Evolutionary conservation across 495 filamentous ascomycete genomes (phyloP), one percentile per base, ranked within the genome.

Genomic region (Aspergillus bertholletiae): DNA sequence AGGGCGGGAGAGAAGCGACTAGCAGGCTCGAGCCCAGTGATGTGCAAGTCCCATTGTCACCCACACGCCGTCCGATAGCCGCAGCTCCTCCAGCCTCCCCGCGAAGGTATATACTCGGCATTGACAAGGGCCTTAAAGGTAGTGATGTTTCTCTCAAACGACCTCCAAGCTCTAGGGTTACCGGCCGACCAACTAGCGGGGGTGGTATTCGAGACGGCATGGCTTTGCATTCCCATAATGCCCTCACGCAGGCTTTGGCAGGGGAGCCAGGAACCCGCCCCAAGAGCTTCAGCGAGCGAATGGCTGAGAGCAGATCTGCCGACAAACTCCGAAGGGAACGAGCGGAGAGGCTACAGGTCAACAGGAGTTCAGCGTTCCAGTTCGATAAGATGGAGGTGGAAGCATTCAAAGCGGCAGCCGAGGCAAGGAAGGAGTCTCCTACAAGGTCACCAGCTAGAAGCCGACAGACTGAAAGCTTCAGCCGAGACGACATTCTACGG

Each of bases 101-200:
- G 9, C 83, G 87, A 22, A 80, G 95, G 56, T 82, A 90, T 20
- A 63, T 91, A 9, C 70, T 98, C 11, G 94, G 95, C 2, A 95
- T 98, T 43, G 92, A 96, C 65, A 95, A 94, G 64, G 90, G 90
- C 1, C 76, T 90, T 37, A 88, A 79, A 56, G 92, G 87, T 6
- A 82, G 80, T 35, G 90, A 96, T 64, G 80, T 98, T 35, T 97
- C 93, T 4, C 70, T 98, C 26, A 91, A 88, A 64, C 78, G 90
- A 56, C 85, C 90, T 0, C 82, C 88, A 26, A 74, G 62, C 46
- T 60, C 60, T 26, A 69, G 54, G 48, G 27, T 41, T 3, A 50
- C 52, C 5, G 30, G 57, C 22, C 65, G 64, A 22, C 69, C 62
- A 51, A 71, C 56, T 41, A 78, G 69, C 53, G 69, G 65, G 56